A percentile compares a stretch with the other conserved stretches of the same genome.
Evolutionary conservation across 2,329 filamentous ascomycete species (phyloP).

Genomic region (Aschersonia sp.): DNA sequence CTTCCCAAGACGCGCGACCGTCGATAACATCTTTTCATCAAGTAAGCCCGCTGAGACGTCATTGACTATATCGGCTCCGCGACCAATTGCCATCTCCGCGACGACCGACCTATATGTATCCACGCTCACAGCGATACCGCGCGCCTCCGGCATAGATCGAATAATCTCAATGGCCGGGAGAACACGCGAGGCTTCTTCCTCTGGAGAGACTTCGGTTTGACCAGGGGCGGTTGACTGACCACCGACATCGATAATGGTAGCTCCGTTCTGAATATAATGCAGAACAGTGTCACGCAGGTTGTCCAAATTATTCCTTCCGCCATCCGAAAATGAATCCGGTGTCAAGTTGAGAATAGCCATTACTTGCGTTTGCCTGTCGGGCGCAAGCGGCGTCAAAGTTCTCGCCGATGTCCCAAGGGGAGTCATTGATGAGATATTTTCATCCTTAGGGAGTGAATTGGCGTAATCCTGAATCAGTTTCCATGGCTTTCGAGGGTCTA

Average conservation of each 20-base stretch:
- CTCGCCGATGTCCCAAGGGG: slow-evolving; percentile 31
- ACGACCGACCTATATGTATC: slow-evolving; percentile 87
- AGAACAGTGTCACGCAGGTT: slow-evolving; percentile 45
- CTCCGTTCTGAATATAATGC: slow-evolving; percentile 51
- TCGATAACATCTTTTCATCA: slow-evolving; percentile 69
- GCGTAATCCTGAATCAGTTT: slow-evolving; percentile 46
- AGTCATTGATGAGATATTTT: slow-evolving; percentile 42
- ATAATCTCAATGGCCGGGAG: slow-evolving; percentile 66
- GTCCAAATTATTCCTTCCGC: slow-evolving; percentile 44
- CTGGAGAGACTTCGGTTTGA: slow-evolving; percentile 48
- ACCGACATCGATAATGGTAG: slow-evolving; percentile 79
- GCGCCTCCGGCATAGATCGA: slow-evolving; percentile 47
- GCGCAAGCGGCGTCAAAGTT: slow-evolving; percentile 42
- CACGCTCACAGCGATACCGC: slow-evolving; percentile 60
- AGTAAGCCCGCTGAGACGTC: slow-evolving; percentile 76
- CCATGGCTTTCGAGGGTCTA: slow-evolving; percentile 41
- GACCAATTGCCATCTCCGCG: slow-evolving; percentile 58
- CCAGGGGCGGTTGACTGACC: slow-evolving; percentile 84
- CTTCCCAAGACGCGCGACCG: slow-evolving; percentile 61
- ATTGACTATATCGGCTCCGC: slow-evolving; percentile 86
- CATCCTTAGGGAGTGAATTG: slow-evolving; percentile 36
- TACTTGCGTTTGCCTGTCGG: slow-evolving; percentile 52
- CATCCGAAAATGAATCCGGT: slow-evolving; percentile 94
- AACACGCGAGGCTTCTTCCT: slow-evolving; percentile 65
- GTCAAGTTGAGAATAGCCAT: slow-evolving; percentile 96